phyloP scores from a whole-genome alignment of 75 land plant species.

The Chamaecyparis obtusa region DNA sequence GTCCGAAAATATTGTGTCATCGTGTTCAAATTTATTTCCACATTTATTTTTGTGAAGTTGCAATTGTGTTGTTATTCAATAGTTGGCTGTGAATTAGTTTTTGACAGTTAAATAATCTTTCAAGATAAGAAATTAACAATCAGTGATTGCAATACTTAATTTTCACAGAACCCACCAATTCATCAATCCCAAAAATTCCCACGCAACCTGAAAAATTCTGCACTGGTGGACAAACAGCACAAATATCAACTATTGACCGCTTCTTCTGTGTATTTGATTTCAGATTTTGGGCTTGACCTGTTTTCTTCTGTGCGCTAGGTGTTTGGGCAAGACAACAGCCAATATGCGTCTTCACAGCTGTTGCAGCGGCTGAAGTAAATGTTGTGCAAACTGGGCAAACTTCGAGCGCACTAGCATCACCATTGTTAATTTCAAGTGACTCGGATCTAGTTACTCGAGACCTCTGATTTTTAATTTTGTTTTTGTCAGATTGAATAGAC shows the following conservation, averaged over 20 bases:
- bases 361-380: constrained; percentile 67
- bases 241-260: neutral
- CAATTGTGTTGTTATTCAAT: too few species aligned
- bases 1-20: too few species aligned
- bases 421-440: neutral
- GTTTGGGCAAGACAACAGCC: constrained; percentile 66
- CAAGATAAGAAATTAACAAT: too few species aligned
- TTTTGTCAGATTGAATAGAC: neutral
- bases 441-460: neutral
- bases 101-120: too few species aligned
- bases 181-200: neutral
- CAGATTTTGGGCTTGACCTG: neutral
- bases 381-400: constrained; percentile 73
- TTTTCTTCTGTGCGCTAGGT: constrained; percentile 18
- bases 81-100: too few species aligned
- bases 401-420: constrained; percentile 14
- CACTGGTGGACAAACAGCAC: neutral
- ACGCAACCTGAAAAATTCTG: neutral
- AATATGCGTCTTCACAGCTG: constrained; percentile 83
- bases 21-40: too few species aligned
- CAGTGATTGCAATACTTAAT: too few species aligned
- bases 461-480: neutral
- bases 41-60: too few species aligned
- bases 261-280: neutral
- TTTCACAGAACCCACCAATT: neutral